A percentile compares a stretch with the other conserved stretches of the same genome.
Evolutionary conservation across 2,329 filamentous ascomycete species (phyloP).

Genomic region (Cephalotrichum gorgonifer): DNA sequence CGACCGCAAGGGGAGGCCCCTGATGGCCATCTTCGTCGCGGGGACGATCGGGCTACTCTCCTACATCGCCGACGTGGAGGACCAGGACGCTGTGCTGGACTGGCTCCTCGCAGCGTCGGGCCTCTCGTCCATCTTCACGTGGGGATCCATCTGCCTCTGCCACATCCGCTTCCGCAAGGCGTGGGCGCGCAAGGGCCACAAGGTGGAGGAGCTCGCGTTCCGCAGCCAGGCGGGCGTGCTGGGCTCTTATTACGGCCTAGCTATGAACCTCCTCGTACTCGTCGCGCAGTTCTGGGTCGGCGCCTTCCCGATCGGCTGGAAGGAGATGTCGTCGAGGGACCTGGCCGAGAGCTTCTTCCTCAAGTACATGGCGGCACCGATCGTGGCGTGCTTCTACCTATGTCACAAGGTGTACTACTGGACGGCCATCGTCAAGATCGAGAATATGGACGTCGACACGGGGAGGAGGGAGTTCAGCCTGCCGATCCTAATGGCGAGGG

Average conservation of each 20-base stretch:
- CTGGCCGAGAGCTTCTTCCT: conserved; percentile 62
- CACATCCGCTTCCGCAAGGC: conserved; percentile 84
- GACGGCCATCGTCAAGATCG: conserved; percentile 54
- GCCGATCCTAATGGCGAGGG: conserved; percentile 66
- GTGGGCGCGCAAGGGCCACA: conserved; percentile 62
- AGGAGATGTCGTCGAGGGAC: conserved; percentile 26
- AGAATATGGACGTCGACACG: conserved; percentile 79
- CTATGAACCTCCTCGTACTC: conserved; percentile 66
- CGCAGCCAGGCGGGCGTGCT: conserved; percentile 64
- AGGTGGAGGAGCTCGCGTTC: conserved; percentile 72
- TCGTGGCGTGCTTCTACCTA: conserved; percentile 58
- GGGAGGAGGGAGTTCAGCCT: conserved; percentile 80
- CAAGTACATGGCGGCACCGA: conserved; percentile 59
- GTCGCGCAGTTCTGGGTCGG: conserved; percentile 83
- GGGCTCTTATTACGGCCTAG: conserved; percentile 72
- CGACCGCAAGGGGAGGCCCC: conserved; percentile 70
- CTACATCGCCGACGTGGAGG: conserved; percentile 54
- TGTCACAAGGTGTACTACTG: conserved; percentile 66
- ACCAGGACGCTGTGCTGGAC: conserved; percentile 53
- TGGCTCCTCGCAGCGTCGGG: conserved; percentile 71
- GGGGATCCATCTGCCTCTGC: conserved; percentile 76
- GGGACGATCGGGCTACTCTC: conserved; percentile 61
- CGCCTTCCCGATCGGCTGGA: conserved; percentile 60
- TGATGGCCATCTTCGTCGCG: conserved; percentile 61
- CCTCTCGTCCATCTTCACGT: conserved; percentile 64